Base-by-base conservation (phyloP, 2,329 filamentous ascomycete species). In the Verticillium zaregamsianum region DNA sequence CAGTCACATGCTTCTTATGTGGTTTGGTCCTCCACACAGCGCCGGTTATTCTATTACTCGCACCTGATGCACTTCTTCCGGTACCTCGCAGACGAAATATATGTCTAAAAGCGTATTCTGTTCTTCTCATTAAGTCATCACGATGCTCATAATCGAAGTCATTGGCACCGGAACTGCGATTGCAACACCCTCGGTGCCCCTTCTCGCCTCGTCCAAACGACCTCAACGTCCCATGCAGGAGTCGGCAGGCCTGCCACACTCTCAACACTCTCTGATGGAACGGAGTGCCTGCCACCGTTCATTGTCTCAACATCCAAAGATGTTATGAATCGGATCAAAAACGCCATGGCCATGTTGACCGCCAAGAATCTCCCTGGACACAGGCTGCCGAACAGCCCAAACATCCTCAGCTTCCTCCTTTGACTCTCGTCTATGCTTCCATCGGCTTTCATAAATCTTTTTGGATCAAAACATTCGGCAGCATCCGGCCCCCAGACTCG, bases 361-460 rank as follows among this genome's bases (percentile, higher is more conserved):
- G 63, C 63, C 23, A 64, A 45, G 23, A 62, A 64, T 45, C 63
- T 49, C 31, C 63, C 63, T 2, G 63, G 63, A 57, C 63, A 64
- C 6, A 63, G 8, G 7, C 61, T 54, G 9, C 61, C 63, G 54
- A 64, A 64, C 5, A 64, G 23, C 2, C 63, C 63, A 59, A 58
- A 64, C 9, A 64, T 57, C 14, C 59, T 58, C 12, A 64, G 32
- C 15, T 61, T 63, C 61, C 39, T 63, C 17, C 49, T 61, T 5
- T 31, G 54, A 5, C 33, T 40, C 15, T 57, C 55, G 20, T 64
- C 59, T 7, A 64, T 28, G 12, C 23, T 59, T 12, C 61, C 59
- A n/a, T 56, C 59, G 23, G 31, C 32, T 9, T n/a, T 58, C 61
- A 59, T n/a, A 25, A 61, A 61, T 28, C 60, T 25, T 17, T 25